Conservation (phyloP, 202 grass and related monocot species). For the Zoysia matrella region DNA sequence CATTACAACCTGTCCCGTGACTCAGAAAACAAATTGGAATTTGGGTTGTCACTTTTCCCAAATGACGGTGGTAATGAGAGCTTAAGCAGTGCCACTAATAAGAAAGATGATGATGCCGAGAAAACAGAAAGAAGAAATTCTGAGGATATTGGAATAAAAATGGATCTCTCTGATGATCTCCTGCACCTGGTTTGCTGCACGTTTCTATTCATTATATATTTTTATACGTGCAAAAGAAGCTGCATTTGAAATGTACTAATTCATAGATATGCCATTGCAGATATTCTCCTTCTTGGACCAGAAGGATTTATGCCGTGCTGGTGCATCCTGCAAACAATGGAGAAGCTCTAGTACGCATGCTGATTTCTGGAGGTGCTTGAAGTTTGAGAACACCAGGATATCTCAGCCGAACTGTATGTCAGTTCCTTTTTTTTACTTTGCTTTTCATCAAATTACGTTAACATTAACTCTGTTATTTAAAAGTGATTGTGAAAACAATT, state of each 20-base stretch:
- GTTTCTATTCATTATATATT: conserved; percentile 22
- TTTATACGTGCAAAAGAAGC: conserved; percentile 9
- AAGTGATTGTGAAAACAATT: neutral
- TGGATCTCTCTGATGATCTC: conserved; percentile 95
- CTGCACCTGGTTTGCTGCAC: conserved; percentile 75
- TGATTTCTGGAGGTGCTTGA: conserved; percentile 98
- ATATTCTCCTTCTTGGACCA: conserved; percentile 95
- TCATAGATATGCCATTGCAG: conserved; percentile 53
- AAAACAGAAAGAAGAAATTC: no score
- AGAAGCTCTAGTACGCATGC: conserved; percentile 68
- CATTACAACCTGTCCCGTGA: conserved; percentile 37
- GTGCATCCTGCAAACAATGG: conserved; percentile 92
- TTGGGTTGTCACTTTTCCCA: conserved; percentile 54
- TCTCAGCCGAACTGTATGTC: conserved; percentile 84
- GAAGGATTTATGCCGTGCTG: conserved; percentile 93
- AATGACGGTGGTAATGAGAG: conserved; percentile 54
- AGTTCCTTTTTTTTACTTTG: conserved; percentile 10
- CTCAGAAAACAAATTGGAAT: conserved; percentile 59
- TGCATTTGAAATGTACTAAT: conserved; percentile 27
- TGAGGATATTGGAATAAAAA: no score
- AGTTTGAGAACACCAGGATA: no score
- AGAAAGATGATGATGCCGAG: conserved; percentile 37
- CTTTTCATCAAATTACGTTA: neutral
- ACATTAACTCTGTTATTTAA: neutral
- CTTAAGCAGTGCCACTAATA: conserved; percentile 28